phyloP scores from a whole-genome alignment of 192 early-diverging fungal genomes.

The Podila epigama region DNA sequence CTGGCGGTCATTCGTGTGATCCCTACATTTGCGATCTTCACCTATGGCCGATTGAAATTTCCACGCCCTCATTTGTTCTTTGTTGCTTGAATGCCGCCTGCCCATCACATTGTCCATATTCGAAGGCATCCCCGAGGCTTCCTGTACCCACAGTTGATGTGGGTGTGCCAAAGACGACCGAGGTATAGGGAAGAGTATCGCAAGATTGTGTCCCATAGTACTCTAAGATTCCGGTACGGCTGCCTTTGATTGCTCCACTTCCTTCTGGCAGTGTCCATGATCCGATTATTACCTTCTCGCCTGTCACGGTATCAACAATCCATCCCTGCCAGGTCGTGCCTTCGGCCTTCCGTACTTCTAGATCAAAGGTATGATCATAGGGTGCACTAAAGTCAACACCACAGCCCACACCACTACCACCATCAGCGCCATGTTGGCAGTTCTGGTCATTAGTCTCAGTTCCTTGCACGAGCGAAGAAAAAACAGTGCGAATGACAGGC shows the following conservation, averaged over 20 bases:
- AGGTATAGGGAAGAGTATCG: background rate
- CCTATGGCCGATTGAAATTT: too few species aligned
- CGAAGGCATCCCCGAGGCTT: too few species aligned
- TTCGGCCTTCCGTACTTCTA: background rate
- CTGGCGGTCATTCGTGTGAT: too few species aligned
- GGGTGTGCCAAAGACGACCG: background rate
- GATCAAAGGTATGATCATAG: background rate
- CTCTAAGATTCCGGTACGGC: background rate
- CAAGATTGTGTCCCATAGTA: background rate
- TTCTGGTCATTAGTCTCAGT: background rate
- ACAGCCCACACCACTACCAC: background rate
- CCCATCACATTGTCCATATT: too few species aligned
- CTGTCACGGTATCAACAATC: background rate
- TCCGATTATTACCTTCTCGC: background rate
- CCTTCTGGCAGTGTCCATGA: slow-evolving; percentile 1
- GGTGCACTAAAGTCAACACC: background rate
- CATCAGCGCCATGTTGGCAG: background rate
- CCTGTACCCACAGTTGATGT: too few species aligned
- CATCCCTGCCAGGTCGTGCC: background rate
- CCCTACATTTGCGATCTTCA: too few species aligned
- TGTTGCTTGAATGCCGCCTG: too few species aligned
- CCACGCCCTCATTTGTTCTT: too few species aligned
- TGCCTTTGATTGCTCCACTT: background rate
- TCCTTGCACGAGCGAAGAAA: slow-evolving; percentile 3
- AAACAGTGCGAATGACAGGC: background rate